A percentile compares a stretch with the other conserved stretches of the same genome.
phyloP scores from a whole-genome alignment of 305 asterid species.

The Fraxinus greggii region DNA sequence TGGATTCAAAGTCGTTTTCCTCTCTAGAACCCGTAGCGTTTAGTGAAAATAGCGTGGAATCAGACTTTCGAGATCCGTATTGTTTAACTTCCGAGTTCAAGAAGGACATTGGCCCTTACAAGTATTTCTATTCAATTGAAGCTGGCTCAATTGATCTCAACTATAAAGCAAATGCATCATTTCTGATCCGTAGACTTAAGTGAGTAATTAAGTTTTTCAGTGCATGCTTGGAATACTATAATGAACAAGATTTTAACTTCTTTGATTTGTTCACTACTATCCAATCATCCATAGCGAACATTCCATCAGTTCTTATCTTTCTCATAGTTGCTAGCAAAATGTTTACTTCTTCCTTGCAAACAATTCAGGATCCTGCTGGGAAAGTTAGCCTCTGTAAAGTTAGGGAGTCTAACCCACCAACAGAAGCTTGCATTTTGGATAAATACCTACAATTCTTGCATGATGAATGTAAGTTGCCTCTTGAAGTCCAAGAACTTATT shows the following conservation, averaged over 20 bases:
- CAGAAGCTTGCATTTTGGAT: conserved; percentile 95
- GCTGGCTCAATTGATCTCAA: conserved; percentile 57
- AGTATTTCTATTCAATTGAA: conserved; percentile 45
- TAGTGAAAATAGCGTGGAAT: conserved; percentile 27
- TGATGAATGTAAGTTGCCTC: conserved; percentile 67
- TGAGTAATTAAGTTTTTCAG: conserved; percentile 25
- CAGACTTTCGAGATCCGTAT: conserved; percentile 57
- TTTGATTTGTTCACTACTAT: not conserved
- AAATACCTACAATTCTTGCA: conserved; percentile 74
- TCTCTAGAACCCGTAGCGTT: conserved; percentile 33
- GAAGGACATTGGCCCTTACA: conserved; percentile 57
- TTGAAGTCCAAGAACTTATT: not conserved
- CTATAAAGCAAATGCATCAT: conserved; percentile 55
- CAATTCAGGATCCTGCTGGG: conserved; percentile 65
- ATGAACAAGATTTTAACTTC: not conserved
- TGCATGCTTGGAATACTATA: not conserved
- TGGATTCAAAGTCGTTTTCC: conserved; percentile 50
- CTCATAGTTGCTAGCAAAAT: not conserved
- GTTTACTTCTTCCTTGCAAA: not conserved
- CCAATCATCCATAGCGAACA: not conserved
- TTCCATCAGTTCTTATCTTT: not conserved
- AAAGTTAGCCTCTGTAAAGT: conserved; percentile 59
- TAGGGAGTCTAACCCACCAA: conserved; percentile 67
- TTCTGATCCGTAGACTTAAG: conserved; percentile 68
- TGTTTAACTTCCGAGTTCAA: conserved; percentile 32